Evolutionary conservation across 352 stramenopile genomes (phyloP).

Genomic region (Hyaloperonospora arabidopsidis): DNA sequence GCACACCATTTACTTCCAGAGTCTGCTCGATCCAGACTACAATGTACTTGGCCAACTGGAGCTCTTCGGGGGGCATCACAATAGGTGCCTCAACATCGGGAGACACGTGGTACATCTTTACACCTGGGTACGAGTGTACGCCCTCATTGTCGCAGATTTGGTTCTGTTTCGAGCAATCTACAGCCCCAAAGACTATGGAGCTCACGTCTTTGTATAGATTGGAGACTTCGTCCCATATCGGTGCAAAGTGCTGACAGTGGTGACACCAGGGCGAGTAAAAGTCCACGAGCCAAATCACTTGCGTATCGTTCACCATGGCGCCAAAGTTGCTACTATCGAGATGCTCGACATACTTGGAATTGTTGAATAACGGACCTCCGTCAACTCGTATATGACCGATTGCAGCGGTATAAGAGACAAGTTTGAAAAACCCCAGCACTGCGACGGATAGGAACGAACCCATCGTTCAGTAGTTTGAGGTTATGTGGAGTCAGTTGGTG

Average conservation of each 20-base stretch:
- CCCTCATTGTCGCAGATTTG: constrained; percentile 54
- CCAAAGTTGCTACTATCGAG: too few relatives aligned
- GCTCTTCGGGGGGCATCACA: constrained; percentile 20
- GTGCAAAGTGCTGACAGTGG: constrained; percentile 73
- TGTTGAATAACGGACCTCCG: too few relatives aligned
- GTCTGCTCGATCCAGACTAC: constrained; percentile 59
- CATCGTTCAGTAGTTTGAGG: too few relatives aligned
- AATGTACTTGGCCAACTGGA: constrained; percentile 35
- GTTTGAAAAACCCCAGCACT: too few relatives aligned
- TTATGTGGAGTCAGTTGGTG: too few relatives aligned
- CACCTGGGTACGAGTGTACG: constrained; percentile 51
- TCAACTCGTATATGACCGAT: too few relatives aligned
- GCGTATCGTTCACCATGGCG: constrained; percentile 18
- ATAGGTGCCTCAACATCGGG: constrained; percentile 18
- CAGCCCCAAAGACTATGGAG: constrained; percentile 54
- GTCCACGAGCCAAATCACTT: constrained; percentile 70
- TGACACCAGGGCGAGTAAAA: constrained; percentile 84
- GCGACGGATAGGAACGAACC: too few relatives aligned
- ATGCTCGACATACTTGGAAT: too few relatives aligned
- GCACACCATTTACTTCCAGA: constrained; percentile 43
- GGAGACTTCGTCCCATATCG: constrained; percentile 61
- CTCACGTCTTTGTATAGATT: constrained; percentile 53
- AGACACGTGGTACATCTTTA: constrained; percentile 72
- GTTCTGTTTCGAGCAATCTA: constrained; percentile 64
- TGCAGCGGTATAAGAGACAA: too few relatives aligned